phyloP scores from a whole-genome alignment of 176 grass and related monocot species.

The Musa beccarii region DNA sequence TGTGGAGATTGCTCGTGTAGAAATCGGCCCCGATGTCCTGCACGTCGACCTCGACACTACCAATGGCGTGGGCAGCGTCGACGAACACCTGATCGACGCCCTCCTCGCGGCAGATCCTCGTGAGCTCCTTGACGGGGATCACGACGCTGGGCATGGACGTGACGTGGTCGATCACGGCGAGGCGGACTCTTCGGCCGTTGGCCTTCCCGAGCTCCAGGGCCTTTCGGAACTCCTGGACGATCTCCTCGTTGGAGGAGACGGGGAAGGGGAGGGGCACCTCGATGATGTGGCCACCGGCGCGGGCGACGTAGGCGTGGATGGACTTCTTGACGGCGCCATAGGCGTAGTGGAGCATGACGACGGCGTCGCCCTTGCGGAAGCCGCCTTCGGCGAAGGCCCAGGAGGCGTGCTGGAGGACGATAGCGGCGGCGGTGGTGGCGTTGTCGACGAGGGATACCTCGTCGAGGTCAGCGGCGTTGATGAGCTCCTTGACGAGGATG shows the following conservation, averaged over 20 bases:
- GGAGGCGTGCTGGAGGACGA: conserved; percentile 77
- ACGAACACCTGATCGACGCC: conserved; percentile 85
- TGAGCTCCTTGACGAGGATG: conserved; percentile 23
- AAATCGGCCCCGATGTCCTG: conserved; percentile 80
- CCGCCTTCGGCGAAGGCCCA: conserved; percentile 74
- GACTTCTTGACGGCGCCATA: conserved; percentile 89
- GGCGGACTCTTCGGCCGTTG: conserved; percentile 47
- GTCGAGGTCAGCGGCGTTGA: conserved; percentile 46
- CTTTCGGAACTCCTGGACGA: conserved; percentile 54
- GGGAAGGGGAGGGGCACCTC: conserved; percentile 93
- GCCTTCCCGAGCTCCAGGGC: conserved; percentile 58
- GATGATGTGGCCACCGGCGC: conserved; percentile 65
- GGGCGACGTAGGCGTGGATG: conserved; percentile 77
- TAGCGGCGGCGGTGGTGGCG: conserved; percentile 75
- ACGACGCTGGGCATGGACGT: conserved; percentile 94
- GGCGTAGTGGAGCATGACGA: conserved; percentile 88
- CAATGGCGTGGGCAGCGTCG: conserved; percentile 72
- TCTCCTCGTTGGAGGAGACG: conserved; percentile 43
- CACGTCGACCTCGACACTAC: conserved; percentile 65
- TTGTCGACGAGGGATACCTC: conserved; percentile 93
- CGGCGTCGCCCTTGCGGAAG: conserved; percentile 54
- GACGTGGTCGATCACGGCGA: conserved; percentile 84
- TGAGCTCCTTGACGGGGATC: conserved; percentile 81
- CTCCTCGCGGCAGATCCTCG: conserved; percentile 71
- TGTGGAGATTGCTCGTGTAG: conserved; percentile 96